Evolutionary conservation across 106 monocot species (phyloP).

Genomic region (Cymbidium sinense): DNA sequence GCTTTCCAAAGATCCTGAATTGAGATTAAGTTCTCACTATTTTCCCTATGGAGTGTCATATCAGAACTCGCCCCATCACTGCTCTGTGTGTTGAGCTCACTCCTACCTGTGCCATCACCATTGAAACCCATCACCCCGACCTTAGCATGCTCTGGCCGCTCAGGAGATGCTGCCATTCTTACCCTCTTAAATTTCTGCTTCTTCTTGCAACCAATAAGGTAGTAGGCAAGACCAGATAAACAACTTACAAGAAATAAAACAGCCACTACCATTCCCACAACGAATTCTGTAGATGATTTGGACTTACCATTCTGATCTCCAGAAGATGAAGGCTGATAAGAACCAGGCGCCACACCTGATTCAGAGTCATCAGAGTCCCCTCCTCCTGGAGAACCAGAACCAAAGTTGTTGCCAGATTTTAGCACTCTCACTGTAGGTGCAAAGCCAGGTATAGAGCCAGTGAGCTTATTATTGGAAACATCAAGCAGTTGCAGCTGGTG

Average conservation of each 20-base stretch:
- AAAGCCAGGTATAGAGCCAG: neutral
- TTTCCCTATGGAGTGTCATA: neutral
- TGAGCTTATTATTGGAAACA: slow-evolving; percentile 4
- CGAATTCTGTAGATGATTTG: slow-evolving; percentile 13
- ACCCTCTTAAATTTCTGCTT: slow-evolving; percentile 26
- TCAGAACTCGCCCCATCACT: slow-evolving; percentile 10
- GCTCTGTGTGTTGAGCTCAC: slow-evolving; percentile 34
- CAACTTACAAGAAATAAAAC: slow-evolving; percentile 29
- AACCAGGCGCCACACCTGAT: slow-evolving; percentile 8
- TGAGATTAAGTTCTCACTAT: slow-evolving; percentile 34
- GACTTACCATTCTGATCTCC: slow-evolving; percentile 6
- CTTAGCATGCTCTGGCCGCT: slow-evolving; percentile 26
- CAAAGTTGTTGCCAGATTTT: slow-evolving; percentile 30
- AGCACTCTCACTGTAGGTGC: slow-evolving; percentile 29
- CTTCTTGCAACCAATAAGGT: slow-evolving; percentile 18
- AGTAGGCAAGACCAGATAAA: slow-evolving; percentile 14
- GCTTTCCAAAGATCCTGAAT: slow-evolving; percentile 53
- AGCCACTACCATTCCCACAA: slow-evolving; percentile 23
- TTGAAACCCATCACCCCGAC: slow-evolving; percentile 11
- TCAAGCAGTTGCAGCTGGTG: slow-evolving; percentile 3
- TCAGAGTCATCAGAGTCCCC: neutral
- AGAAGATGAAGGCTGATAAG: neutral
- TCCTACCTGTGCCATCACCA: slow-evolving; percentile 7
- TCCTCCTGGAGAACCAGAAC: slow-evolving; percentile 1
- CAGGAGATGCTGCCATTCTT: slow-evolving; percentile 21